These are phyloP conservation scores for Penicillium coprophilum DNA, from an alignment of 495 filamentous ascomycete species.

Conservation along the genomic window DNA sequence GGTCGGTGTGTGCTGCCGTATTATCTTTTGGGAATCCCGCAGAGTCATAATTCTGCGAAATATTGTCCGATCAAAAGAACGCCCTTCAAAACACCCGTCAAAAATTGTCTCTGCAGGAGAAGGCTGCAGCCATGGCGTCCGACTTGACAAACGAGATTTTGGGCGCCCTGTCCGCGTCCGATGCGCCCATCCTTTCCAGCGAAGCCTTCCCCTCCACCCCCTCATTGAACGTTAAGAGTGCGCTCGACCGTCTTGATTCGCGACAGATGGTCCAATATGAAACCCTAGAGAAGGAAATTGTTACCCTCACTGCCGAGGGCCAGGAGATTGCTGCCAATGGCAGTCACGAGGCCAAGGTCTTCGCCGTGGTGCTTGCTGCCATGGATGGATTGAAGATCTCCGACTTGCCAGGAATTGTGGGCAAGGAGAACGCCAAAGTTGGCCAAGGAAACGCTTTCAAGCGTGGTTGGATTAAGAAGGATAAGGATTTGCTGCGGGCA, in stretches of 20 bases:
- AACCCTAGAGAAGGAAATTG: conserved; percentile 73
- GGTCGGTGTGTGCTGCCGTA: conserved; percentile 26
- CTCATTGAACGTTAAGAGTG: conserved; percentile 75
- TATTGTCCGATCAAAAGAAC: conserved; percentile 18
- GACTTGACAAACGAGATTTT: conserved; percentile 67
- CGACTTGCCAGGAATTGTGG: conserved; percentile 75
- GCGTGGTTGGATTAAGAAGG: conserved; percentile 93
- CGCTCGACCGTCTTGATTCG: conserved; percentile 78
- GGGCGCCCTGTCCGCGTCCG: conserved; percentile 60
- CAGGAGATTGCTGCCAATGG: conserved; percentile 77
- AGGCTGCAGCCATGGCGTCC: conserved; percentile 51
- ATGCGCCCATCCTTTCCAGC: conserved; percentile 66
- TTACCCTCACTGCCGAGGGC: conserved; percentile 76
- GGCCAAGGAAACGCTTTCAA: conserved; percentile 97
- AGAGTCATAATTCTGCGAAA: conserved; percentile 33
- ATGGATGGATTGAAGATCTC: conserved; percentile 76
- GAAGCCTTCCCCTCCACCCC: conserved; percentile 73
- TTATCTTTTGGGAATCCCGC: conserved; percentile 13
- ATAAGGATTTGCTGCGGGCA: conserved; percentile 62
- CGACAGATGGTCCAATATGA: conserved; percentile 86
- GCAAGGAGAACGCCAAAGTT: conserved; percentile 80
- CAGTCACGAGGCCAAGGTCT: conserved; percentile 93
- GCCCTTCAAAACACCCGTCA: conserved; percentile 20
- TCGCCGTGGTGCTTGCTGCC: conserved; percentile 75
- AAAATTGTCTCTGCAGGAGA: conserved; percentile 27